phyloP scores from a whole-genome alignment of 1,284 basidiomycete species.

The Takashimella tepidaria region DNA sequence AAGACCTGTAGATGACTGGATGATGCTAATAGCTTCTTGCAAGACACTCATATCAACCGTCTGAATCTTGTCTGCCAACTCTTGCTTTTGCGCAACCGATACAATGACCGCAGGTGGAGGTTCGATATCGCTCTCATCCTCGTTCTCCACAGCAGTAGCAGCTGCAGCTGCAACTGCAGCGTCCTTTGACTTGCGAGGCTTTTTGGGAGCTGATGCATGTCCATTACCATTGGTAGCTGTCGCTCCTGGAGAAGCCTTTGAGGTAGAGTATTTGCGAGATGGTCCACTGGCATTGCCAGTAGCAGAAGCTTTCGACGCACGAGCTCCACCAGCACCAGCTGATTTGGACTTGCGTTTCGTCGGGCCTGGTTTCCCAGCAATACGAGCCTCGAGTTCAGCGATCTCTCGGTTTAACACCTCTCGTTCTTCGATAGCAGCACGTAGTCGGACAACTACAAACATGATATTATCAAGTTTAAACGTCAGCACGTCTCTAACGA shows the following conservation, averaged over 20 bases:
- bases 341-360: slow-evolving; percentile 18
- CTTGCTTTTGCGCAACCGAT: slow-evolving; percentile 92
- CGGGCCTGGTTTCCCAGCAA: slow-evolving; percentile 15
- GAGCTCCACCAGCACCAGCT: slow-evolving; percentile 48
- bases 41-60: slow-evolving; percentile 70
- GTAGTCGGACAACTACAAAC: slow-evolving; percentile 9
- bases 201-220: slow-evolving; percentile 18
- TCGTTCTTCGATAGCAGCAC: slow-evolving; percentile 15
- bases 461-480: too few species aligned
- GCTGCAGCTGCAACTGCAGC: slow-evolving; percentile 10
- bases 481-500: too few species aligned
- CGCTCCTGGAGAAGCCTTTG: slow-evolving; percentile 30
- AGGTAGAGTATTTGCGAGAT: slow-evolving; percentile 30
- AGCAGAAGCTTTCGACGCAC: slow-evolving; percentile 51
- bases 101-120: slow-evolving; percentile 44
- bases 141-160: slow-evolving; percentile 24
- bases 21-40: slow-evolving; percentile 82
- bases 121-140: slow-evolving; percentile 47
- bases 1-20: slow-evolving; percentile 81
- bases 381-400: slow-evolving; percentile 28
- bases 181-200: slow-evolving; percentile 38
- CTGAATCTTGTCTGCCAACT: slow-evolving; percentile 84
- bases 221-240: slow-evolving; percentile 28
- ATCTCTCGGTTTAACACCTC: slow-evolving; percentile 24
- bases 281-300: too few species aligned